Conservation (phyloP, 2,329 filamentous ascomycete species). For the Stemphylium vesicarium region DNA sequence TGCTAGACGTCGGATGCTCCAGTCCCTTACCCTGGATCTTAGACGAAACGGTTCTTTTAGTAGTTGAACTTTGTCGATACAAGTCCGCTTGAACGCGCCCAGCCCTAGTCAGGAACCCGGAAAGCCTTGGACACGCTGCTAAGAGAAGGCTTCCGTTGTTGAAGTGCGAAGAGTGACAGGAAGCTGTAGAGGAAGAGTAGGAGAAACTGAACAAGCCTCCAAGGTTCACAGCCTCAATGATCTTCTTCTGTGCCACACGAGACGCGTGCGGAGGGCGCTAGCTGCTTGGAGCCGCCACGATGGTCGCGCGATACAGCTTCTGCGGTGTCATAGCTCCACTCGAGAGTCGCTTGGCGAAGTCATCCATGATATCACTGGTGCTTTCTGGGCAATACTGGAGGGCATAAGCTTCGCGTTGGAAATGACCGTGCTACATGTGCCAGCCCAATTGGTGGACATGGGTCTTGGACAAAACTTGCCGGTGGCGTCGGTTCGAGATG, state of each 20-base stretch:
- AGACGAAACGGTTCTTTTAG: too few relatives aligned
- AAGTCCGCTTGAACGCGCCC: not conserved
- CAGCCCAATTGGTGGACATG: slow-evolving; percentile 23
- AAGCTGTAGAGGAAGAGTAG: not conserved
- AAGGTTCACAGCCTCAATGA: slow-evolving; percentile 20
- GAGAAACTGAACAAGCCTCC: not conserved
- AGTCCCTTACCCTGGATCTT: too few relatives aligned
- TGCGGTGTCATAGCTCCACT: slow-evolving; percentile 28
- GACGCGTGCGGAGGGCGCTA: slow-evolving; percentile 18
- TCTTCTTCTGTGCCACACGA: slow-evolving; percentile 14
- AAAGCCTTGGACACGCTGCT: too few relatives aligned
- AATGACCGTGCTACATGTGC: slow-evolving; percentile 19
- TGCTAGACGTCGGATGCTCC: slow-evolving; percentile 23
- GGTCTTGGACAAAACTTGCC: slow-evolving; percentile 11
- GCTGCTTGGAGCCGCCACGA: slow-evolving; percentile 22
- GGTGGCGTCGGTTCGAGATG: slow-evolving; percentile 10
- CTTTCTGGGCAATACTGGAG: slow-evolving; percentile 5
- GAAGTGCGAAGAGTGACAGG: not conserved
- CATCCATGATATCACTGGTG: slow-evolving; percentile 24
- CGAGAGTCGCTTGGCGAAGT: slow-evolving; percentile 26
- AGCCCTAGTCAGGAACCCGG: too few relatives aligned
- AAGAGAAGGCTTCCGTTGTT: not conserved
- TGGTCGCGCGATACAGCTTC: slow-evolving; percentile 17
- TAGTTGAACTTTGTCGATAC: not conserved
- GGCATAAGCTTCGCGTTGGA: slow-evolving; percentile 20